Base-by-base conservation (phyloP, 306 rosid species). In the Benincasa hispida region DNA sequence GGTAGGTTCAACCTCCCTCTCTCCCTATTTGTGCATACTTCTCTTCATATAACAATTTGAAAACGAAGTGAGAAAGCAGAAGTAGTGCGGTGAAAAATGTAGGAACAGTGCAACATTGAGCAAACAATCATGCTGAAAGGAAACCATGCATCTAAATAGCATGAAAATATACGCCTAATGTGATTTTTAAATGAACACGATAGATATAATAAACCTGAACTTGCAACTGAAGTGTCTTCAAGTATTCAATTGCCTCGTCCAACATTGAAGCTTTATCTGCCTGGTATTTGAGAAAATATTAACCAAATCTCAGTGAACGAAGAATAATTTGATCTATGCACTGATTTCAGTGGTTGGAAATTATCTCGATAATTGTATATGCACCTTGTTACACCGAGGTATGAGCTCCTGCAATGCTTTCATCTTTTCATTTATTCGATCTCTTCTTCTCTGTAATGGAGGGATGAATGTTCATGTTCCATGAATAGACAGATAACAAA, bases 181-280 rank as follows among this genome's bases (percentile, higher is more conserved):
- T 8, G 22, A 34, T 28, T 50, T 39, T 50, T 28, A 18, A 50
- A 47, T 54, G 32, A 74, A 51, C 19, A 21, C 1, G 45, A 19
- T 17, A 61, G 45, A 42, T 45, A 61, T 5, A 76, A 76, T 2
- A 28, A 60, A 93, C 98, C 96, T 93, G 96, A 53, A 93, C 88
- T 87, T 89, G 96, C 47, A 91, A 73, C 86, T 93, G 91, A 76
- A 93, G 89, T 30, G 97, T 86, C 81, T 89, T 93, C 80, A 93
- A 84, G 87, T 93, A 89, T 47, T 89, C 96, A 5, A 93, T 93
- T 65, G 97, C 97, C 89, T 91, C 98, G 79, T 93, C 97, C 82
- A 93, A 83, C 91, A 91, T 91, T 22, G 98, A 93, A 45, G 96
- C 98, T 83, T 93, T 93, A 82, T 89, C 97, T 4, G 90, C 86